phyloP scores from a whole-genome alignment of 2,329 filamentous ascomycete genomes.

The Trichoderma sp. region DNA sequence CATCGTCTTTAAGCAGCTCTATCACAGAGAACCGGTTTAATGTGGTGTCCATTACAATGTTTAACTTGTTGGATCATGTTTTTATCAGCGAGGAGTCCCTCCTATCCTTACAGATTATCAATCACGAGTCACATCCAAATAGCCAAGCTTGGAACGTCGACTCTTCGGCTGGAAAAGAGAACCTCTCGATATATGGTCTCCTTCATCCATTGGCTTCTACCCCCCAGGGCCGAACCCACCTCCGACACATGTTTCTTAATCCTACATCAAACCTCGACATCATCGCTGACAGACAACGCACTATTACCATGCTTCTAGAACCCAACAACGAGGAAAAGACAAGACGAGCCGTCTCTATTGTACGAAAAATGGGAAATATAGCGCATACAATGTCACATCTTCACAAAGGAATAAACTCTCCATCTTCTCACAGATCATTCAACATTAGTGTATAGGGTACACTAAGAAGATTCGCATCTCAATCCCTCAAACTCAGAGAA shows the following conservation, averaged over 20 bases:
- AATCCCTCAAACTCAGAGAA: constrained; percentile 67
- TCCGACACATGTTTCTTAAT: constrained; percentile 79
- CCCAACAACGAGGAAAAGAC: constrained; percentile 63
- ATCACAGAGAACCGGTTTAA: constrained; percentile 48
- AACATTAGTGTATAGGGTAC: constrained; percentile 69
- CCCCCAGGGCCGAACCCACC: constrained; percentile 68
- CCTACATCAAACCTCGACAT: constrained; percentile 66
- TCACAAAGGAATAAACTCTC: constrained; percentile 69
- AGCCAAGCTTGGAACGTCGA: constrained; percentile 65
- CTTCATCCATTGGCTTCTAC: constrained; percentile 74
- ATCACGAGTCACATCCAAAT: constrained; percentile 79
- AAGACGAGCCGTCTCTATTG: constrained; percentile 53
- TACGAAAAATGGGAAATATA: constrained; percentile 76
- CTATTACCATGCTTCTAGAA: constrained; percentile 63
- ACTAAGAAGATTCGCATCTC: constrained; percentile 68
- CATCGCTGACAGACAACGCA: constrained; percentile 69
- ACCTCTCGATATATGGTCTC: constrained; percentile 77
- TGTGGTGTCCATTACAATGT: constrained; percentile 68
- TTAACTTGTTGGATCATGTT: constrained; percentile 64
- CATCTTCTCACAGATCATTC: constrained; percentile 49
- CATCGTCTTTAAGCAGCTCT: constrained; percentile 57
- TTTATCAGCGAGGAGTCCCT: constrained; percentile 81
- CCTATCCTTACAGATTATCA: constrained; percentile 78
- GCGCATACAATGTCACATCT: constrained; percentile 65
- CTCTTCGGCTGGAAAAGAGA: constrained; percentile 67